Evolutionary conservation across 495 filamentous ascomycete genomes (phyloP), one percentile per base, ranked within the genome.

Genomic region (Ramalina peruviana): DNA sequence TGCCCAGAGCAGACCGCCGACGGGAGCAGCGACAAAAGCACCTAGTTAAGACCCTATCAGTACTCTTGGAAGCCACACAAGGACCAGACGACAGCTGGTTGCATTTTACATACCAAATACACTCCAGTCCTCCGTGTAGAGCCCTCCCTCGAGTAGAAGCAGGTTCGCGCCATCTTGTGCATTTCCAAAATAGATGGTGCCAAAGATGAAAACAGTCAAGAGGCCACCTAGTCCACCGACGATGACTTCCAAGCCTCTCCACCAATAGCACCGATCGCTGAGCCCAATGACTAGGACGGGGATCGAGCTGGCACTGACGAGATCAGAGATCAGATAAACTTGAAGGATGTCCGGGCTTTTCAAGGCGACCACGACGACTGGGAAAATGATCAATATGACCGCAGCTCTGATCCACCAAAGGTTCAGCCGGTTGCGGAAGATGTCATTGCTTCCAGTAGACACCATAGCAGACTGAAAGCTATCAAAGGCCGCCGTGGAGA

Each of bases 391-490:
- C 21, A 84, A 49, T 0, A 86, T 69, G 19, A 87, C 82, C 10
- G 70, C 70, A 12, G 51, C 68, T 40, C 84, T 74, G 44, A 87
- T 79, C 55, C 60, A 79, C 77, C 82, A 79, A 41, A 87, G 72
- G 50, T 78, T 78, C 21, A 88, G 72, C 40, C 70, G 72, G 67
- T 87, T 87, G 40, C 81, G 76, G 68, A 86, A 86, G n/a, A 88
- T 52, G 58, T 88, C 83, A 61, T 86, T 86, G 48, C 79, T 83
- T 16, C 76, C 78, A 0, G 78, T 80, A 6, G 79, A 83, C 1
- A 87, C 78, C 81, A 86, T 88, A 41, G 84, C 80, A 1, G 79
- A 80, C 62, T 87, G 83, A 36, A 86, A 68, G 48, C 71, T 77
- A 63, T 88, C 83, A 48, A 87, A 87, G 2, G 82, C 80, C 2